phyloP scores from a whole-genome alignment of 345 rosid genomes.

The Brassica incana region DNA sequence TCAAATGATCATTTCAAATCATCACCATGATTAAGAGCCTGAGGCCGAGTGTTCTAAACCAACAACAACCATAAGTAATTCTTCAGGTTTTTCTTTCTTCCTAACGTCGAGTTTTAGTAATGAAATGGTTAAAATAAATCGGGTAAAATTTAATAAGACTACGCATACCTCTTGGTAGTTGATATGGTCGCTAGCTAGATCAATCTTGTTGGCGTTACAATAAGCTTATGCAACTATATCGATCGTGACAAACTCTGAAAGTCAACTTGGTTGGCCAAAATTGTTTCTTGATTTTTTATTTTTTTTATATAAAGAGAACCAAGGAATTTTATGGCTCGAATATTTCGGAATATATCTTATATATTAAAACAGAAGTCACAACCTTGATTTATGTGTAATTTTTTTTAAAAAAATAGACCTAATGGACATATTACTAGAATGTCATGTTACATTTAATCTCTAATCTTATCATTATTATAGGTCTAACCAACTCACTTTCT shows the following conservation, averaged over 20 bases:
- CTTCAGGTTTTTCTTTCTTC: neutral
- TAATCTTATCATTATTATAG: too few relatives aligned
- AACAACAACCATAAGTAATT: neutral
- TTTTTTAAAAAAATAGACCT: too few relatives aligned
- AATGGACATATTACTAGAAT: too few relatives aligned
- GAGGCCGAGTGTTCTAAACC: neutral
- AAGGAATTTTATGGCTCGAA: conserved; percentile 11
- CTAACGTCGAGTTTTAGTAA: neutral
- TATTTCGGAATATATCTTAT: conserved; percentile 14
- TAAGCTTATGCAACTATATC: neutral
- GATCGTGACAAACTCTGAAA: conserved; percentile 6
- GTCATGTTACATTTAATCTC: too few relatives aligned
- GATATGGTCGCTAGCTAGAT: conserved; percentile 4
- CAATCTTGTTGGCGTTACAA: neutral
- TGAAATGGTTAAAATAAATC: neutral
- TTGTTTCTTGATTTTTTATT: neutral
- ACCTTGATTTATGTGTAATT: too few relatives aligned
- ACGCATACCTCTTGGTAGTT: neutral
- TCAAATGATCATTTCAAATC: neutral
- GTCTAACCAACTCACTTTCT: too few relatives aligned
- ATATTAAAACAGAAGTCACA: too few relatives aligned
- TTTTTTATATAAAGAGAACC: neutral
- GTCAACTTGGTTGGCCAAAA: conserved; percentile 20
- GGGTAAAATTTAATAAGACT: neutral
- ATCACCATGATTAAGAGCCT: neutral